phyloP scores from a whole-genome alignment of 2,329 filamentous ascomycete genomes.

The Neofusicoccum parvum region DNA sequence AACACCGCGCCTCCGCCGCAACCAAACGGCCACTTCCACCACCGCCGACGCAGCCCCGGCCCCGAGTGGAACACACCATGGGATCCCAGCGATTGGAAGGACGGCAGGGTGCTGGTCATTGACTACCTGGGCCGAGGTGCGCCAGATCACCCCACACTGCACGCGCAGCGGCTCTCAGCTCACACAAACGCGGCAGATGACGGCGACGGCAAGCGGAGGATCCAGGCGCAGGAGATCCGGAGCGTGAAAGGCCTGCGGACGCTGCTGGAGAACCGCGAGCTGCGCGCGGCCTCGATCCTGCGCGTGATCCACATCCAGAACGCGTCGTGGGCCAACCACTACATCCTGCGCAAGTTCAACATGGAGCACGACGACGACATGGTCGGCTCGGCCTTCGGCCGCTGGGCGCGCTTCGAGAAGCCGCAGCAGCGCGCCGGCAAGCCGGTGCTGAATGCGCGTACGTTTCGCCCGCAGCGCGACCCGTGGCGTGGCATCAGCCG shows the following conservation, averaged over 20 bases:
- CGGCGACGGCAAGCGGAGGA: constrained; percentile 44
- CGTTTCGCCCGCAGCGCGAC: constrained; percentile 53
- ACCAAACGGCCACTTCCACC: constrained; percentile 25
- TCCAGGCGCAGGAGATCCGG: constrained; percentile 52
- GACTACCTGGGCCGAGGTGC: constrained; percentile 47
- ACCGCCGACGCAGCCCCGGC: constrained; percentile 38
- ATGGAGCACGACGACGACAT: constrained; percentile 52
- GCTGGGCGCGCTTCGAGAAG: constrained; percentile 52
- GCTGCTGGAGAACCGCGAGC: constrained; percentile 45
- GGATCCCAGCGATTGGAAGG: constrained; percentile 33
- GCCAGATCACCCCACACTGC: neutral
- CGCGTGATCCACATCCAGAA: constrained; percentile 56
- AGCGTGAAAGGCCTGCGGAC: constrained; percentile 47
- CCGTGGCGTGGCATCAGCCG: constrained; percentile 54
- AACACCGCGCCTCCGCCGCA: constrained; percentile 21
- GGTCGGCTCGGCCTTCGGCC: constrained; percentile 52
- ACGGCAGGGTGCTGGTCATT: constrained; percentile 54
- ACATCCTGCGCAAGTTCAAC: constrained; percentile 55
- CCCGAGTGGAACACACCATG: constrained; percentile 36
- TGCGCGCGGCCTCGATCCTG: constrained; percentile 39
- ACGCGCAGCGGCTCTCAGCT: neutral
- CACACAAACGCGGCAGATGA: constrained; percentile 31
- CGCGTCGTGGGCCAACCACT: constrained; percentile 53
- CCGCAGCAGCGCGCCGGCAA: constrained; percentile 53
- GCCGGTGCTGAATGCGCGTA: constrained; percentile 54